A percentile compares a stretch with the other conserved stretches of the same genome.
phyloP scores from a whole-genome alignment of 2,329 filamentous ascomycete genomes.

The Emmonsiellopsis sp. region DNA sequence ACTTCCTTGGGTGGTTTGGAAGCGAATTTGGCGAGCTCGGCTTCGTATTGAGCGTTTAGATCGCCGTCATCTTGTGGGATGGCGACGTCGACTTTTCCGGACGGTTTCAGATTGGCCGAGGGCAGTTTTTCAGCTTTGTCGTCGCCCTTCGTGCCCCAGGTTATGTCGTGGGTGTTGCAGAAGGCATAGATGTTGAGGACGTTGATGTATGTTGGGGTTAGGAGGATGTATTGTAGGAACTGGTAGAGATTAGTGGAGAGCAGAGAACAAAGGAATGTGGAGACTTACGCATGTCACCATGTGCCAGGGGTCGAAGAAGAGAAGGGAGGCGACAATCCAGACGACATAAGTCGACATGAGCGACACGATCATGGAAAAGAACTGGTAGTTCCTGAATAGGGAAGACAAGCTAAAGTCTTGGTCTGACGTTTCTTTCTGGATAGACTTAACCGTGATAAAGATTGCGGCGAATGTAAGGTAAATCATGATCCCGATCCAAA shows the following conservation, averaged over 20 bases:
- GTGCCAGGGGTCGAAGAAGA: constrained; percentile 98
- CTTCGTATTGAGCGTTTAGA: constrained; percentile 88
- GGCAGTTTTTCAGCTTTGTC: constrained; percentile 89
- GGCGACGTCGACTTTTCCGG: constrained; percentile 85
- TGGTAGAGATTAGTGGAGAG: constrained; percentile 22
- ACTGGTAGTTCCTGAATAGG: constrained; percentile 78
- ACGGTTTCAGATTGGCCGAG: constrained; percentile 80
- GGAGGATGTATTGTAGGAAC: constrained; percentile 85
- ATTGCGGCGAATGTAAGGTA: constrained; percentile 92
- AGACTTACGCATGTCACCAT: constrained; percentile 69
- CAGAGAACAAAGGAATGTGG: not conserved
- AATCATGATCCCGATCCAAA: constrained; percentile 93
- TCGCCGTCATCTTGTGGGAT: constrained; percentile 85
- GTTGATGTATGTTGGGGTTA: constrained; percentile 96
- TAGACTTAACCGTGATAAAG: constrained; percentile 83
- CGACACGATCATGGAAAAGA: constrained; percentile 89
- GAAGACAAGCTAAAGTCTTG: constrained; percentile 57
- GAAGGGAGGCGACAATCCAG: constrained; percentile 80
- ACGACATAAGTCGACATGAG: constrained; percentile 86
- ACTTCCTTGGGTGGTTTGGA: constrained; percentile 65
- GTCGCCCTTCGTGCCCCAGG: constrained; percentile 96
- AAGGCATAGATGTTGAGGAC: constrained; percentile 98
- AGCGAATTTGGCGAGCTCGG: constrained; percentile 65
- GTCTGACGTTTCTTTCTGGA: constrained; percentile 59
- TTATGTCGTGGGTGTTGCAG: constrained; percentile 96